Evolutionary conservation across 371 early-diverging fungal species (phyloP).

Genomic region (Capillidium heterosporum): DNA sequence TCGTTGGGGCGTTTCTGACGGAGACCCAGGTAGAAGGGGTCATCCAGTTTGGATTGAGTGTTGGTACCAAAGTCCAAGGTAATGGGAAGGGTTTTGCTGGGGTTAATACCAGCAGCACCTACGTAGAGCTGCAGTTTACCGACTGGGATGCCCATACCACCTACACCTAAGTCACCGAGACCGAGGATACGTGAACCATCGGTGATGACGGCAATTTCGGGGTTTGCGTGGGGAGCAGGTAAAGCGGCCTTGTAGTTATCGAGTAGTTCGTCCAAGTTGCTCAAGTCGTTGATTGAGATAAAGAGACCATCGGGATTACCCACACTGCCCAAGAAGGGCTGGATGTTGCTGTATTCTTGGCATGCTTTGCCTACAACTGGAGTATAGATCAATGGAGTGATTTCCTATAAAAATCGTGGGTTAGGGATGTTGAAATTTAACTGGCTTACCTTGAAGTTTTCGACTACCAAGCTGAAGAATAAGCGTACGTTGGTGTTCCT

Average conservation of each 20-base stretch:
- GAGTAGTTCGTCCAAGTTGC: slow-evolving; percentile 46
- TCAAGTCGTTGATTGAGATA: slow-evolving; percentile 52
- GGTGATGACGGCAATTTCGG: slow-evolving; percentile 72
- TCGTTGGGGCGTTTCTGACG: slow-evolving; percentile 48
- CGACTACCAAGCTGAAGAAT: slow-evolving; percentile 56
- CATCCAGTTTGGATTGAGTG: slow-evolving; percentile 50
- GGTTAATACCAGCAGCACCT: slow-evolving; percentile 79
- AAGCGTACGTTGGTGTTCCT: slow-evolving; percentile 55
- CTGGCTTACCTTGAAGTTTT: slow-evolving; percentile 41
- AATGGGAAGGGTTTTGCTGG: slow-evolving; percentile 68
- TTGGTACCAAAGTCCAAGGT: slow-evolving; percentile 80
- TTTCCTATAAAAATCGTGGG: slow-evolving; percentile 30
- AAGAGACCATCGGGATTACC: slow-evolving; percentile 71
- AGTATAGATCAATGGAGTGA: slow-evolving; percentile 71
- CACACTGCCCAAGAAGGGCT: slow-evolving; percentile 57
- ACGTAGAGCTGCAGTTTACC: slow-evolving; percentile 83
- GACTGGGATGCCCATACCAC: slow-evolving; percentile 82
- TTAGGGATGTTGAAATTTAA: background rate
- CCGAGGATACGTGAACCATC: slow-evolving; percentile 88
- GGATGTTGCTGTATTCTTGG: slow-evolving; percentile 68
- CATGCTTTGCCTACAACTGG: slow-evolving; percentile 86
- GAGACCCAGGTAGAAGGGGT: slow-evolving; percentile 73
- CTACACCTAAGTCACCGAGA: slow-evolving; percentile 77
- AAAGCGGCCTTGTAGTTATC: slow-evolving; percentile 29
- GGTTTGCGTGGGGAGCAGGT: slow-evolving; percentile 20